Conservation (phyloP, 1,139 yeast genomes). For the Magnusiomyces fungicola region DNA sequence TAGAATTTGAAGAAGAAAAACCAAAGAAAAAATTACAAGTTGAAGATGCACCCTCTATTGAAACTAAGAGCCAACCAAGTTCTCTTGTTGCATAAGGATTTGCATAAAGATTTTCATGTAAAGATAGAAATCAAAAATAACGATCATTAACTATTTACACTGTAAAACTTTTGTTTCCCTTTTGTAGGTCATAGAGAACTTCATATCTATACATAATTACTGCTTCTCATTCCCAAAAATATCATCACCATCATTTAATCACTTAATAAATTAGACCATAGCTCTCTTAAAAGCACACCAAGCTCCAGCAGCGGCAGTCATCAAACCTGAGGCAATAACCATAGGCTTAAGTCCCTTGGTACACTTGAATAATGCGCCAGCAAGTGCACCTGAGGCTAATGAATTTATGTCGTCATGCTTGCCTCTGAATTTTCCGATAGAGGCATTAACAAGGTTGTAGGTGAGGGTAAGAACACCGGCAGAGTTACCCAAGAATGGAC, state of each 20-base stretch:
- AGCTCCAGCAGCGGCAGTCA: constrained; percentile 83
- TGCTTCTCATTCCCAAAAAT: background rate
- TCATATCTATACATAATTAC: too few species aligned
- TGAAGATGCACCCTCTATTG: too few species aligned
- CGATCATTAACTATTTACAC: background rate
- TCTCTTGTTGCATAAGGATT: too few species aligned
- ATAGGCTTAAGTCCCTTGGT: constrained; percentile 81
- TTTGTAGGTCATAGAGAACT: too few species aligned
- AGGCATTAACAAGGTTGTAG: constrained; percentile 76
- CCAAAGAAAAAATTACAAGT: background rate
- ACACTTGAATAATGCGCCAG: constrained; percentile 88
- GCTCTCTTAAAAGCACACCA: constrained; percentile 81
- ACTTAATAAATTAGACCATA: constrained; percentile 18
- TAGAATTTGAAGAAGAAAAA: background rate
- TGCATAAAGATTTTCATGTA: too few species aligned
- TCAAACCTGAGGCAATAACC: constrained; percentile 77
- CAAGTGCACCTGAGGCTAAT: constrained; percentile 78
- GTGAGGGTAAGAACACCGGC: constrained; percentile 91
- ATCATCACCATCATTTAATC: background rate
- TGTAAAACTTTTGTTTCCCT: too few species aligned
- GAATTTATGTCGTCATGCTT: constrained; percentile 84
- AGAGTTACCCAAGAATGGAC: constrained; percentile 90
- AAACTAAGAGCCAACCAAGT: too few species aligned
- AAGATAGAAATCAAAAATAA: too few species aligned
- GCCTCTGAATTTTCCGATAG: constrained; percentile 72